Conservation (phyloP, 139 green algal species). For the Chara braunii region DNA sequence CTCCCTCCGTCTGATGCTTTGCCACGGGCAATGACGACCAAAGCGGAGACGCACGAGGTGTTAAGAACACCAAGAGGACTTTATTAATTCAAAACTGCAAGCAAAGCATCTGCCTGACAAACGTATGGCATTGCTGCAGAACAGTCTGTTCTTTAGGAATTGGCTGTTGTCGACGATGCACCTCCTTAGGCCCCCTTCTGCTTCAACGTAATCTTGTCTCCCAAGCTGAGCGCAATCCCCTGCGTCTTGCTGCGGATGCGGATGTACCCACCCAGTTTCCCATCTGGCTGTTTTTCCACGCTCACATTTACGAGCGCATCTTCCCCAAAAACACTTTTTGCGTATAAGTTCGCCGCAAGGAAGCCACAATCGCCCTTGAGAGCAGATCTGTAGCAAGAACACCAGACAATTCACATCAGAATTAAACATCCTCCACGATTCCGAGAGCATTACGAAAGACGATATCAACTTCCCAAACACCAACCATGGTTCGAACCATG, state of each 20-base stretch:
- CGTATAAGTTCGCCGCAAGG: slow-evolving; percentile 96
- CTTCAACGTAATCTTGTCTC: slow-evolving; percentile 98
- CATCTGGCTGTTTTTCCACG: slow-evolving; percentile 80
- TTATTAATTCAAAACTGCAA: no score
- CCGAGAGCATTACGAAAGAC: slow-evolving; percentile 2
- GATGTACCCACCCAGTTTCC: slow-evolving; percentile 85
- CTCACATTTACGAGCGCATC: slow-evolving; percentile 96
- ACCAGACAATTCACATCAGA: not conserved
- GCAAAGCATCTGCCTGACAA: no score
- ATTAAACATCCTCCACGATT: slow-evolving; percentile 2
- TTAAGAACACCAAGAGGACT: no score
- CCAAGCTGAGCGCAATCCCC: slow-evolving; percentile 85
- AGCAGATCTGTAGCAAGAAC: slow-evolving; percentile 47
- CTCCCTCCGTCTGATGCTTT: no score
- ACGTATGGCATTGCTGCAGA: no score
- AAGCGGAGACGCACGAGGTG: no score
- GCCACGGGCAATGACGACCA: no score
- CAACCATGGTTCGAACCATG: no score
- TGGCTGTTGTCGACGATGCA: no score
- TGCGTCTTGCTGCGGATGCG: slow-evolving; percentile 86
- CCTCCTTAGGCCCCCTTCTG: no score
- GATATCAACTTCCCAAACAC: slow-evolving; percentile 4
- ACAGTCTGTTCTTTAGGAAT: no score
- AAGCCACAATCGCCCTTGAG: slow-evolving; percentile 87
- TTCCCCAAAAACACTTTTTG: slow-evolving; percentile 94